Evolutionary conservation across 371 early-diverging fungal species (phyloP), one percentile per base, ranked within the genome.

Genomic region (Mucor ambiguus): DNA sequence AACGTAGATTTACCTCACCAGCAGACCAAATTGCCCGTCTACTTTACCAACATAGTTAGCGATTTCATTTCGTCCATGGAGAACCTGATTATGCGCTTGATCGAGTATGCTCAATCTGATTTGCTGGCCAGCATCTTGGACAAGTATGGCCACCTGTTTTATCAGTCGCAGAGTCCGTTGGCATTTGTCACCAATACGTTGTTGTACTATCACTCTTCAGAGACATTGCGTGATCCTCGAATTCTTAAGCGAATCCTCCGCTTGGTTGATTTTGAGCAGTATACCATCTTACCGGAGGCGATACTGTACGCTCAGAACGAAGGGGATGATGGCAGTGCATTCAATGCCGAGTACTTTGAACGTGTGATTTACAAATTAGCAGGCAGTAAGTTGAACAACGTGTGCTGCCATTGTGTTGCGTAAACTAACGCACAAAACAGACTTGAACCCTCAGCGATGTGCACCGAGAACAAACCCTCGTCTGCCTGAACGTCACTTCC

Each of bases 401-500:
- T 74, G 66, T 55, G 56, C 35, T 30, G 30, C 30, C 67, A 66
- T 46, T 59, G 0, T 38, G 2, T 38, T 18, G 0, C 3, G 11
- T 66, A 10, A 57, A n/a, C n/a, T 10, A 67, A 22, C 43, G 68
- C 20, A 61, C 7, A 16, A 37, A 54, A 28, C 67, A 78, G 88
- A 63, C 63, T 43, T 85, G 61, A 81, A 82, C 38, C 86, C 84
- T 63, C 79, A 85, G 68, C 81, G 78, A 62, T 89, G 86, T 61
- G 87, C 83, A 6, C 85, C 83, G 18, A 76, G 84, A 66, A 69
- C 70, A 10, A 72, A 87, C 37, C 63, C 87, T 20, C 70, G 76
- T 11, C 69, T 91, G 60, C 93, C 93, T 0, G 92, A 92, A 68
- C 80, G 90, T 0, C 92, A 91, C 68, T 93, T 90, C 66, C 84